Base-by-base conservation (phyloP, 2,329 filamentous ascomycete genomes). In the Aspergillus brunneoviolaceus region DNA sequence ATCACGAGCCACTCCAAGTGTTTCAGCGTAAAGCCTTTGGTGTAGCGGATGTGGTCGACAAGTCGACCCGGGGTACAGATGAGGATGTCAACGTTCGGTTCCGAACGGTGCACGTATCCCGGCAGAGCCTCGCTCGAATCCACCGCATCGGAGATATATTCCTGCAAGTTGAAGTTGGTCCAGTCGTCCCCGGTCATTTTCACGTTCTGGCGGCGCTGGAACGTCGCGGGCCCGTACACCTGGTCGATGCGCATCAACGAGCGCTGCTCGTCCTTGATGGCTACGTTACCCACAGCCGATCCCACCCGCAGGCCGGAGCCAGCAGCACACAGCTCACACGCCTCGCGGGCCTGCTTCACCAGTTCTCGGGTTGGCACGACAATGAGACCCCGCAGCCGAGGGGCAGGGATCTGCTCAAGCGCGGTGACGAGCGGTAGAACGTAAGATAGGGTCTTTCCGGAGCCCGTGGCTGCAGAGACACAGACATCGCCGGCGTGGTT, bases 361-460 rank as follows among this genome's bases (percentile, higher is more conserved):
- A 97, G 82, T 70, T 97, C 93, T 74, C 94, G 83, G 0, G 94
- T 99, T 0, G 95, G 95, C 11, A 99, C 87, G 1, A 99, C 88
- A 51, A 99, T 86, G 0, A 99, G 76, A 0, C 89, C 93, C 45
- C 90, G 85, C 9, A 99, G 78, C 58, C 85, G 85, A 0, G 89
- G 90, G 11, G 87, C 82, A 23, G 79, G 78, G 14, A 84, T 83
- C 33, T 84, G 81, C 65, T 89, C 88, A 52, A 99, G 80, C 54
- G 89, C 87, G 50, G 92, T 86, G 4, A 96, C 84, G 60, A 99
- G 87, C 0, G 95, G 95, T 2, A 99, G 79, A 0, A 94, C 86
- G 70, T 99, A 99, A 0, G 94, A 90, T 16, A 99, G 76, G 0
- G 95, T 99, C 74, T 99, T 99, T 59, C 95, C 95, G 0, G 95